These are phyloP conservation scores for Scleroderma bovista DNA, from an alignment of 768 basidiomycete species.

Conservation along the genomic window DNA sequence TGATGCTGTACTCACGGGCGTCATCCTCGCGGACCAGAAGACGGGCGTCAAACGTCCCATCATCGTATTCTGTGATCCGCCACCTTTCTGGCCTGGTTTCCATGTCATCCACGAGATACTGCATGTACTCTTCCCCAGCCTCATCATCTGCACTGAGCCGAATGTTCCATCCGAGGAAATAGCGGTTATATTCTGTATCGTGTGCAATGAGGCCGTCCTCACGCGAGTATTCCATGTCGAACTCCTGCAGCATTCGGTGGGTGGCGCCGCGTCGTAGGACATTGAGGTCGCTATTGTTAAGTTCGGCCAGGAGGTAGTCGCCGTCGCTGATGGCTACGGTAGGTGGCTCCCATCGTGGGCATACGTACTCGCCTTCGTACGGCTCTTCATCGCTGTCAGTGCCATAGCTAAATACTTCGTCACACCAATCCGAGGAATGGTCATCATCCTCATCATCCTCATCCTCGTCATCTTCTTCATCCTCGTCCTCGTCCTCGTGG, in stretches of 20 bases:
- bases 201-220: slow-evolving; percentile 47
- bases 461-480: slow-evolving; percentile 20
- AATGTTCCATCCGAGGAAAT: slow-evolving; percentile 71
- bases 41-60: slow-evolving; percentile 41
- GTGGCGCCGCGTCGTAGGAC: slow-evolving; percentile 59
- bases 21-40: slow-evolving; percentile 33
- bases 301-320: slow-evolving; percentile 31
- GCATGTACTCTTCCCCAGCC: slow-evolving; percentile 37
- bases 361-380: slow-evolving; percentile 37
- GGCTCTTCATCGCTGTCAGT: slow-evolving; percentile 30
- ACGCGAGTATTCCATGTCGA: slow-evolving; percentile 51
- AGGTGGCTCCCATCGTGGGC: slow-evolving; percentile 58
- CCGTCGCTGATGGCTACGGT: slow-evolving; percentile 29
- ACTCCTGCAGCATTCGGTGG: slow-evolving; percentile 50
- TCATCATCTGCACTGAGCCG: slow-evolving; percentile 38
- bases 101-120: slow-evolving; percentile 36
- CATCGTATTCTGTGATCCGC: slow-evolving; percentile 28
- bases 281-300: slow-evolving; percentile 29
- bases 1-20: slow-evolving; percentile 28
- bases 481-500: slow-evolving; percentile 17
- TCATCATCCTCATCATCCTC: slow-evolving; percentile 1
- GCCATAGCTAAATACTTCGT: slow-evolving; percentile 32
- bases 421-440: slow-evolving; percentile 22
- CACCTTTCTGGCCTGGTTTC: slow-evolving; percentile 41
- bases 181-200: slow-evolving; percentile 36